These are phyloP conservation scores for Torrubiella hemipterigena DNA, from an alignment of 2,329 filamentous ascomycete species.

Conservation along the genomic window DNA sequence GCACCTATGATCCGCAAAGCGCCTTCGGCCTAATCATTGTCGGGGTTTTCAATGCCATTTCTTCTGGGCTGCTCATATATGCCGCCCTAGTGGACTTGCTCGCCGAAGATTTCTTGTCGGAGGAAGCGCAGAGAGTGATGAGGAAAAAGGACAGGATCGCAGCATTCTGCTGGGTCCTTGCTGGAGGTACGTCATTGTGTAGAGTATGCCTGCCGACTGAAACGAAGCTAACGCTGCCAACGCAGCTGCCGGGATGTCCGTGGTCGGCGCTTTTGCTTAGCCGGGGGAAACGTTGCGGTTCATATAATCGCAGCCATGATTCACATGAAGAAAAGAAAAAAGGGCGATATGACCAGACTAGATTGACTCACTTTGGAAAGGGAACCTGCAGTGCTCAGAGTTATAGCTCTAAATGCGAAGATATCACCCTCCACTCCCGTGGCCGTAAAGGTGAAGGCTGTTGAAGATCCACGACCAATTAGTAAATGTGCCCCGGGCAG, in stretches of 20 bases:
- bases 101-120: slow-evolving; percentile 53
- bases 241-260: slow-evolving; percentile 30
- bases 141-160: slow-evolving; percentile 38
- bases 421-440: too few relatives aligned
- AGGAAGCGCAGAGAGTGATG: slow-evolving; percentile 37
- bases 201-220: background rate
- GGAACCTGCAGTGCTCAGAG: too few relatives aligned
- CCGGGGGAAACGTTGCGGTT: slow-evolving; percentile 1
- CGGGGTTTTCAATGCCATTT: slow-evolving; percentile 54
- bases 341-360: too few relatives aligned
- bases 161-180: slow-evolving; percentile 38
- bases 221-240: slow-evolving; percentile 5
- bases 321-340: too few relatives aligned
- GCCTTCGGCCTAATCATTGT: slow-evolving; percentile 53
- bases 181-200: slow-evolving; percentile 30
- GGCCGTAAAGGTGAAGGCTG: too few relatives aligned
- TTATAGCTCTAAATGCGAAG: too few relatives aligned
- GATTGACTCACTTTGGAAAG: too few relatives aligned
- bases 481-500: too few relatives aligned
- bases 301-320: too few relatives aligned
- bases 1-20: slow-evolving; percentile 49
- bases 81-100: slow-evolving; percentile 51
- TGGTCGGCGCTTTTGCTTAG: slow-evolving; percentile 34
- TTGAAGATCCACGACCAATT: too few relatives aligned
- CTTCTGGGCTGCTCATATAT: slow-evolving; percentile 48